A percentile compares a stretch with the other conserved stretches of the same genome.
These are phyloP conservation scores for Alternaria panax DNA, from an alignment of 2,329 filamentous ascomycete species.

Conservation along the genomic window DNA sequence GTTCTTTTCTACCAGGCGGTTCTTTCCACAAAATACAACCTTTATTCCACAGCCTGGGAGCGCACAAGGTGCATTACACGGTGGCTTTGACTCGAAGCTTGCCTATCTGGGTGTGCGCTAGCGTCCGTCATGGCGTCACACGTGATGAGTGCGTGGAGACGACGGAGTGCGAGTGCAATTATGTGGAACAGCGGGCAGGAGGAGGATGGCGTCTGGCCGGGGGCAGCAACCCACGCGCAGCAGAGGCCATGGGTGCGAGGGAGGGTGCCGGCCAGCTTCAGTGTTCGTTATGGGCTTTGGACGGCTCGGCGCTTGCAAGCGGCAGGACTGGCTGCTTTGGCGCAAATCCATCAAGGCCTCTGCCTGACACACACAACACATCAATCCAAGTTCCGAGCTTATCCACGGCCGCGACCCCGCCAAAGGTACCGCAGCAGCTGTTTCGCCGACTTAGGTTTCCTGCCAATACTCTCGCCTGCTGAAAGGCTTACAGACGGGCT, in stretches of 20 bases:
- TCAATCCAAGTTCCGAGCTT: slow-evolving; percentile 51
- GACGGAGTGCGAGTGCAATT: background rate
- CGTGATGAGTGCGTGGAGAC: slow-evolving; percentile 16
- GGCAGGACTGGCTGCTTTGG: slow-evolving; percentile 15
- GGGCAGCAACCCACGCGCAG: slow-evolving; percentile 1
- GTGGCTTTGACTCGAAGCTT: slow-evolving; percentile 11
- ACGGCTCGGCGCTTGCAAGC: slow-evolving; percentile 29
- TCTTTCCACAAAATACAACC: slow-evolving; percentile 29
- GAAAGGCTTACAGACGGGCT: slow-evolving; percentile 36
- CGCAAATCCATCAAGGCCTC: slow-evolving; percentile 27
- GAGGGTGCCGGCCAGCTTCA: background rate
- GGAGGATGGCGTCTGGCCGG: background rate
- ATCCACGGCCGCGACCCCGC: slow-evolving; percentile 44
- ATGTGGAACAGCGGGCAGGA: slow-evolving; percentile 1
- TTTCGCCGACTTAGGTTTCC: slow-evolving; percentile 39
- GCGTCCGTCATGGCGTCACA: slow-evolving; percentile 15
- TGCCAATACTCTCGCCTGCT: slow-evolving; percentile 44
- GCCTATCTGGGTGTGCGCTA: slow-evolving; percentile 11
- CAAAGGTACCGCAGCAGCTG: slow-evolving; percentile 34
- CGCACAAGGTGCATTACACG: slow-evolving; percentile 1
- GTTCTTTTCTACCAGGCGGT: slow-evolving; percentile 14
- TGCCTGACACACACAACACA: slow-evolving; percentile 42
- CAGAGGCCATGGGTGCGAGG: slow-evolving; percentile 1
- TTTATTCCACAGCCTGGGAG: slow-evolving; percentile 21
- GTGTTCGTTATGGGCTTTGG: slow-evolving; percentile 13